phyloP scores from a whole-genome alignment of 2,329 filamentous ascomycete genomes.

The Karstenula rhodostoma region DNA sequence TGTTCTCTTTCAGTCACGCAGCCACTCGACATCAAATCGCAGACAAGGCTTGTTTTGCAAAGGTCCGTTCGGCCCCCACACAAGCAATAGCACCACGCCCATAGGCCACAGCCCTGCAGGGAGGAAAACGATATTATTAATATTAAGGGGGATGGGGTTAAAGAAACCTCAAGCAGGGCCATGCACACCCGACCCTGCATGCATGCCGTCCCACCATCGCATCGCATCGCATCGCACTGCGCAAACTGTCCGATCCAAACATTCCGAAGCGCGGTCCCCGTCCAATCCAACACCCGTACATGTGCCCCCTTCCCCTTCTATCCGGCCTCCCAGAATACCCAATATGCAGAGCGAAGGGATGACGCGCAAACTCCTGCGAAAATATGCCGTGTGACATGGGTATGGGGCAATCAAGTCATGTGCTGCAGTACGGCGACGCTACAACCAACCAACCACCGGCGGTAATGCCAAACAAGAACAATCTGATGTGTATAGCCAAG shows the following conservation, averaged over 20 bases:
- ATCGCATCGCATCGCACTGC: not conserved
- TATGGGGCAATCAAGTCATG: conserved; percentile 16
- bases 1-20: not conserved
- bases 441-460: conserved; percentile 4
- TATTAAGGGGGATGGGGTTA: conserved; percentile 17
- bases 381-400: not conserved
- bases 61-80: conserved; percentile 1
- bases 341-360: conserved; percentile 14
- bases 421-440: conserved; percentile 10
- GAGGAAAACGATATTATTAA: conserved; percentile 14
- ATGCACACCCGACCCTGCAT: conserved; percentile 6
- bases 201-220: conserved; percentile 12
- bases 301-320: not conserved
- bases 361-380: conserved; percentile 8
- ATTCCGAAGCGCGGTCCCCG: not conserved
- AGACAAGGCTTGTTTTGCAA: not conserved
- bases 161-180: conserved; percentile 12
- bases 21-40: not conserved
- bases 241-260: not conserved
- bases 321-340: not conserved
- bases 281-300: not conserved
- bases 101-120: conserved; percentile 9
- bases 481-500: not conserved
- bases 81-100: conserved; percentile 1
- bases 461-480: conserved; percentile 12